A percentile compares a stretch with the other conserved stretches of the same genome.
These are phyloP conservation scores for Hirsutella thompsonii DNA, from an alignment of 2,329 filamentous ascomycete genomes.

Conservation along the genomic window DNA sequence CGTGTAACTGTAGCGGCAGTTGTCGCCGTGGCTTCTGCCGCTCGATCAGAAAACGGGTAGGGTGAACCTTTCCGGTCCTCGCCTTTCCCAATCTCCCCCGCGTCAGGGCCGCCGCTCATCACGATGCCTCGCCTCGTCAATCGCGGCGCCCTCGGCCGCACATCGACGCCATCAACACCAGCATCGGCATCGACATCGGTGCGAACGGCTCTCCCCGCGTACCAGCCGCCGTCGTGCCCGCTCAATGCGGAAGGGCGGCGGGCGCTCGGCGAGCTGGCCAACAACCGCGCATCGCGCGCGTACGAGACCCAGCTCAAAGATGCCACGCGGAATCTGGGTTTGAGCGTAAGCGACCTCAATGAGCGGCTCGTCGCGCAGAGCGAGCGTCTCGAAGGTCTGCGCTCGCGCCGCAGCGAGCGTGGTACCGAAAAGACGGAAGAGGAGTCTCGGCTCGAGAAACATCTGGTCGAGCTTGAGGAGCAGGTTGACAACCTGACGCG, in stretches of 20 bases:
- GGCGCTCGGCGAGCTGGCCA: conserved; percentile 28
- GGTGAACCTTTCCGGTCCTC: neutral
- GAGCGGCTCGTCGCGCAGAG: conserved; percentile 28
- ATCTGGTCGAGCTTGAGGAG: conserved; percentile 24
- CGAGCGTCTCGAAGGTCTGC: conserved; percentile 16
- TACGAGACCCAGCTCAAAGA: conserved; percentile 34
- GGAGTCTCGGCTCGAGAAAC: conserved; percentile 23
- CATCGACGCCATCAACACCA: conserved; percentile 7
- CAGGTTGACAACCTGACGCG: conserved; percentile 29
- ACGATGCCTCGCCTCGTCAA: conserved; percentile 22
- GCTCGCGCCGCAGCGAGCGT: conserved; percentile 22
- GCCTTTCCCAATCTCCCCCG: neutral
- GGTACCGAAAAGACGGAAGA: conserved; percentile 21
- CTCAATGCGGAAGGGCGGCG: conserved; percentile 26
- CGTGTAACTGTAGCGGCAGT: too few species aligned
- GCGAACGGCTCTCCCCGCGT: conserved; percentile 32
- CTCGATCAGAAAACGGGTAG: neutral
- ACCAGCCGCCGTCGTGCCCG: conserved; percentile 34
- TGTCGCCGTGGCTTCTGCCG: too few species aligned
- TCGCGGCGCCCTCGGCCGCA: conserved; percentile 8
- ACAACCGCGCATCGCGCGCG: conserved; percentile 22
- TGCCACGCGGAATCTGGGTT: conserved; percentile 28
- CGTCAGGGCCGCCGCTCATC: too few species aligned
- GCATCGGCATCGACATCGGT: too few species aligned
- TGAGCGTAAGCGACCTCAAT: conserved; percentile 34